phyloP scores from a whole-genome alignment of 345 rosid genomes.

The Euphorbia lathyris region DNA sequence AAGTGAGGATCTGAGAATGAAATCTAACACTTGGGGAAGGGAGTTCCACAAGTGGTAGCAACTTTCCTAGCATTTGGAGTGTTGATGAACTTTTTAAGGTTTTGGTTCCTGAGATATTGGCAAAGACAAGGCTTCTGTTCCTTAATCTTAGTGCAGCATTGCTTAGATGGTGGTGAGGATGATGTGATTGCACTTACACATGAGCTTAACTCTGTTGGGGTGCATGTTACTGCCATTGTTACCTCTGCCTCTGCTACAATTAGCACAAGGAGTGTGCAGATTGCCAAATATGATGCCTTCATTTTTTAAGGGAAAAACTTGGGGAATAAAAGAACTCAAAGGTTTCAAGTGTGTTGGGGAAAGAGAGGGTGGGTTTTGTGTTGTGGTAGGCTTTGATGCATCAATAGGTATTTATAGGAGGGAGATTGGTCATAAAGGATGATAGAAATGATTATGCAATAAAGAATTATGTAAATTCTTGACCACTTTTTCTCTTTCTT shows the following conservation, averaged over 20 bases:
- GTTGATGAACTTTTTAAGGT: conserved; percentile 60
- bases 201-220: conserved; percentile 70
- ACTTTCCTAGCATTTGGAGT: conserved; percentile 89
- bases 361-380: conserved; percentile 14
- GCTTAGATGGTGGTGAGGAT: conserved; percentile 54
- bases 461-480: conserved; percentile 2
- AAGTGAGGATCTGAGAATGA: too few relatives aligned
- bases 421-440: conserved; percentile 15
- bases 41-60: conserved; percentile 74
- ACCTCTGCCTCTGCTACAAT: conserved; percentile 39
- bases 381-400: conserved; percentile 16
- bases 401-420: conserved; percentile 54
- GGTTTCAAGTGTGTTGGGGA: neutral
- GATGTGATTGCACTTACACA: conserved; percentile 79
- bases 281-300: conserved; percentile 42
- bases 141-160: conserved; percentile 75
- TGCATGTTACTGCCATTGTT: conserved; percentile 69
- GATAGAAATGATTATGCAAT: conserved; percentile 1
- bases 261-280: conserved; percentile 42
- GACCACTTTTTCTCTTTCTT: neutral
- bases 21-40: conserved; percentile 76
- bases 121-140: conserved; percentile 93
- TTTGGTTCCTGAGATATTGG: conserved; percentile 73
- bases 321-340: neutral
- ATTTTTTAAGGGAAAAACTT: too few relatives aligned